A percentile compares a stretch with the other conserved stretches of the same genome.
phyloP scores from a whole-genome alignment of 371 early-diverging fungal species.

The Circinella umbellata region DNA sequence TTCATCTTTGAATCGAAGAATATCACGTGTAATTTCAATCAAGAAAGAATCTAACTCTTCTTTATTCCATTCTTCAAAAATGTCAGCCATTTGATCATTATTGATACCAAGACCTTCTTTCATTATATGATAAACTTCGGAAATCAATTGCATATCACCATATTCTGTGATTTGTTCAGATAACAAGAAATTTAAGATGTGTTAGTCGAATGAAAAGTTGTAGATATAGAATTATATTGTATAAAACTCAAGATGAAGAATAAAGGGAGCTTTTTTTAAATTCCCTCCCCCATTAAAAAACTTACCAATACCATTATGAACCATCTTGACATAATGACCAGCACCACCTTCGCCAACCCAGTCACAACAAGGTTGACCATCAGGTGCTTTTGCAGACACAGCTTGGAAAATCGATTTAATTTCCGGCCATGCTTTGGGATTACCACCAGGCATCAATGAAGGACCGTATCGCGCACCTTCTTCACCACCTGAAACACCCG shows the following conservation, averaged over 20 bases:
- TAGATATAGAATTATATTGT: no score
- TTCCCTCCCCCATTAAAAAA: background rate
- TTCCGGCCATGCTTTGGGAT: conserved; percentile 89
- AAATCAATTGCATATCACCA: conserved; percentile 99
- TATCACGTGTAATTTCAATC: conserved; percentile 95
- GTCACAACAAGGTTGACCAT: conserved; percentile 96
- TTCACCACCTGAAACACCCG: conserved; percentile 99
- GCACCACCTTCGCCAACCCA: conserved; percentile 99
- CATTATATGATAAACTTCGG: conserved; percentile 96
- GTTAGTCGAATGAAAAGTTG: no score
- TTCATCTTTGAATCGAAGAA: conserved; percentile 89
- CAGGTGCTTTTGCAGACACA: conserved; percentile 90
- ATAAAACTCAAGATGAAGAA: no score
- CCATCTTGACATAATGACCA: conserved; percentile 99
- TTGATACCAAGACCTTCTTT: conserved; percentile 81
- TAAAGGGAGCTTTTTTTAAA: no score
- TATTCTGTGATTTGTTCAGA: conserved; percentile 70
- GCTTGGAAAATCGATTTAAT: conserved; percentile 96
- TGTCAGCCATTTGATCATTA: conserved; percentile 87
- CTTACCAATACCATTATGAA: conserved; percentile 97
- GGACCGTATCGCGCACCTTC: conserved; percentile 99
- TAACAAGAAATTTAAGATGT: no score
- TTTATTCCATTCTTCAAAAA: conserved; percentile 95
- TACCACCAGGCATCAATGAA: conserved; percentile 99
- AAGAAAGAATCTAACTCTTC: conserved; percentile 96